These are phyloP conservation scores for Nakazawaea ishiwadae DNA, from an alignment of 805 yeast species.

Conservation along the genomic window DNA sequence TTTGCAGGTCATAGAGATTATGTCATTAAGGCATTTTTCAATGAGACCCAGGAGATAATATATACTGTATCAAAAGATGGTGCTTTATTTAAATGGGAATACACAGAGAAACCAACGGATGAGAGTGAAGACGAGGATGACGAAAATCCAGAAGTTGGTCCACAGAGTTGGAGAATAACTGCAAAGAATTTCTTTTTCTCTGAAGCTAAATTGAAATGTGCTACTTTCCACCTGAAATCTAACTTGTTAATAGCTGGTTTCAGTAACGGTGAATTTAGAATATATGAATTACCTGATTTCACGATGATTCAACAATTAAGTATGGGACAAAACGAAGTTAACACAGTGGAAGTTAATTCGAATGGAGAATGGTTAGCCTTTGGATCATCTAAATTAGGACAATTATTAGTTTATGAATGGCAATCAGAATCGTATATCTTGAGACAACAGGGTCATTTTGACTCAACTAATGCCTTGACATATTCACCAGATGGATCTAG, in stretches of 20 bases:
- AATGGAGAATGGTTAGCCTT: conserved; percentile 97
- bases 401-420: conserved; percentile 96
- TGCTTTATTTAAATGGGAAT: conserved; percentile 90
- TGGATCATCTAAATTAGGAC: conserved; percentile 90
- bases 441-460: conserved; percentile 97
- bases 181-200: conserved; percentile 71
- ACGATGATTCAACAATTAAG: conserved; percentile 78
- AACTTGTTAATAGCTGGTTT: conserved; percentile 86
- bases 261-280: conserved; percentile 81
- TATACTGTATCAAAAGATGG: conserved; percentile 94
- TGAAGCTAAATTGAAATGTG: conserved; percentile 70
- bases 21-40: conserved; percentile 83
- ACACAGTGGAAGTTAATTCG: conserved; percentile 71
- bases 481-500: conserved; percentile 95
- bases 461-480: conserved; percentile 74
- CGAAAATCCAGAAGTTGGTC: conserved; percentile 28
- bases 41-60: conserved; percentile 81
- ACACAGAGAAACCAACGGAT: conserved; percentile 51
- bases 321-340: conserved; percentile 88
- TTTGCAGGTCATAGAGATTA: conserved; percentile 91
- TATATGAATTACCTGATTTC: conserved; percentile 83
- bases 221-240: conserved; percentile 72
- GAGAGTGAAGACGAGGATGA: conserved; percentile 38
- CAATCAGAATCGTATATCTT: conserved; percentile 93
- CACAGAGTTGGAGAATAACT: conserved; percentile 77